A percentile compares a stretch with the other conserved stretches of the same genome.
These are phyloP conservation scores for Volvariella volvacea DNA, from an alignment of 1,284 basidiomycete species.

Conservation along the genomic window DNA sequence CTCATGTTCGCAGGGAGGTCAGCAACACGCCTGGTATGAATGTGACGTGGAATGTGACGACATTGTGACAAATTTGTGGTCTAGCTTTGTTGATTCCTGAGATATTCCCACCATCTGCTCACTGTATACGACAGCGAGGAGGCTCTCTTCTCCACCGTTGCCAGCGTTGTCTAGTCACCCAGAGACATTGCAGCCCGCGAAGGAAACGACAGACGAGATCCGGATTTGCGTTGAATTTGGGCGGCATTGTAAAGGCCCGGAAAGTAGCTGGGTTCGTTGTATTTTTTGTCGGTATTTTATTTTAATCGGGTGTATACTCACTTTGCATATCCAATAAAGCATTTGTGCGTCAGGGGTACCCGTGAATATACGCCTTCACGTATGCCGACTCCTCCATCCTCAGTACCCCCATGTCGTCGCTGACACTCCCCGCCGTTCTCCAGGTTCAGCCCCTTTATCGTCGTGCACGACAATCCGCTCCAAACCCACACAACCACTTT, in stretches of 20 bases:
- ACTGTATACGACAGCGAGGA: neutral
- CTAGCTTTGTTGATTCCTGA: slow-evolving; percentile 1
- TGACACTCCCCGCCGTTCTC: neutral
- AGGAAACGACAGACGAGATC: neutral
- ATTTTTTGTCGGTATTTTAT: slow-evolving; percentile 2
- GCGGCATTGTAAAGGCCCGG: neutral
- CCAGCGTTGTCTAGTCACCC: neutral
- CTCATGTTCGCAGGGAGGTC: too few species aligned
- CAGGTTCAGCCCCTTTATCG: neutral
- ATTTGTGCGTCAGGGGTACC: slow-evolving; percentile 1
- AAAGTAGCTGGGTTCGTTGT: neutral
- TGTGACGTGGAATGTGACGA: neutral
- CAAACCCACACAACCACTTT: neutral
- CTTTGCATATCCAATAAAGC: slow-evolving; percentile 1
- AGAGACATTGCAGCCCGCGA: neutral
- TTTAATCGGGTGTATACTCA: neutral
- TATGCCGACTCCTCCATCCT: neutral
- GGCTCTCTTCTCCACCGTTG: neutral
- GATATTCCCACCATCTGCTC: slow-evolving; percentile 3
- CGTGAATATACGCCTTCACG: slow-evolving; percentile 1
- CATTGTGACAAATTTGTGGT: slow-evolving; percentile 1
- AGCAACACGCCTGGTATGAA: too few species aligned
- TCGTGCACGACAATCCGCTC: neutral
- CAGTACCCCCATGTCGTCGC: slow-evolving; percentile 1
- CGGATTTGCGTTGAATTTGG: neutral